phyloP scores from a whole-genome alignment of 2,329 filamentous ascomycete species.

The Botryotinia narcissicola region DNA sequence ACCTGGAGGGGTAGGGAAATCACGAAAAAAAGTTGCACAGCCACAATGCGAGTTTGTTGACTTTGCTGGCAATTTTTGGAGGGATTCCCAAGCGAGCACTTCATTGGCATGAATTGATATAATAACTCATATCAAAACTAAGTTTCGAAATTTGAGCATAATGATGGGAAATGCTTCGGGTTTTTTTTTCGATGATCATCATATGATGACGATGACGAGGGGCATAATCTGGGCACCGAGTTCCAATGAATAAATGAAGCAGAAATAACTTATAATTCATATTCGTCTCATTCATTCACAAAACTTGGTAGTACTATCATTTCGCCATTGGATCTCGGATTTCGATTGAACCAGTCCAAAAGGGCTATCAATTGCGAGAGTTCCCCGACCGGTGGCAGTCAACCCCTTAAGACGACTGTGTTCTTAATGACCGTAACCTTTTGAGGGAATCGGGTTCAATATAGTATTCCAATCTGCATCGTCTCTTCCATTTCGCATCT shows the following conservation, averaged over 20 bases:
- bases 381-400: not conserved
- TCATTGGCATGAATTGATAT: slow-evolving; percentile 17
- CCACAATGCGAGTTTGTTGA: slow-evolving; percentile 9
- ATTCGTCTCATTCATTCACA: not conserved
- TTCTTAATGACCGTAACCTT: not conserved
- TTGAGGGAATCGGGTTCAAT: not conserved
- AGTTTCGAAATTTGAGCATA: slow-evolving; percentile 4
- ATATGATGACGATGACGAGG: slow-evolving; percentile 8
- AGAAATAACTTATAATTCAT: not conserved
- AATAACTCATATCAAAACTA: slow-evolving; percentile 9
- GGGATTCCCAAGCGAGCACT: not conserved
- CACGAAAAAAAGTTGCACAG: slow-evolving; percentile 4
- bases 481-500: not conserved
- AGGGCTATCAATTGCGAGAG: not conserved
- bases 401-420: not conserved
- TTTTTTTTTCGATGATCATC: not conserved
- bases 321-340: not conserved
- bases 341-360: not conserved
- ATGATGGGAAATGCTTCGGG: not conserved
- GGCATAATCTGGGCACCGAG: not conserved
- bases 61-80: not conserved
- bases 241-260: not conserved
- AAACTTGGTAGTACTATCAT: not conserved
- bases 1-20: not conserved
- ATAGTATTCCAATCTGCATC: not conserved